phyloP scores from a whole-genome alignment of 345 rosid genomes.

The Odontarrhena argentea region DNA sequence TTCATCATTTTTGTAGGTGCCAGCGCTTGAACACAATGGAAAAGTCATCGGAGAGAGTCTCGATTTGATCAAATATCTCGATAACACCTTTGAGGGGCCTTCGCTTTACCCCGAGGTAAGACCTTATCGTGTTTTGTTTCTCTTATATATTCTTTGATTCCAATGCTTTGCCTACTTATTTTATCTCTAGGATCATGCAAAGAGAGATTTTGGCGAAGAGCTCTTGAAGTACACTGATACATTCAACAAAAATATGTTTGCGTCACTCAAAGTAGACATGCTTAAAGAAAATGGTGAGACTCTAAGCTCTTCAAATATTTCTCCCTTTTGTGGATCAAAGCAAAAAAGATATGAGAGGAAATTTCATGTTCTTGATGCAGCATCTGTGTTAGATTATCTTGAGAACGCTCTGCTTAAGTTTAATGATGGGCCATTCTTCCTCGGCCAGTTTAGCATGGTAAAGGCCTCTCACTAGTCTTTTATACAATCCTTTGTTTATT shows the following conservation, averaged over 20 bases:
- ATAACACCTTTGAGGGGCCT: constrained; percentile 85
- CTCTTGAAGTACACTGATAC: constrained; percentile 58
- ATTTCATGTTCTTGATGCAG: constrained; percentile 44
- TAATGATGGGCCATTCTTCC: constrained; percentile 88
- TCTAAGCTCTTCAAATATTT: background rate
- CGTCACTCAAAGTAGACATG: constrained; percentile 67
- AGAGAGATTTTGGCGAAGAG: constrained; percentile 62
- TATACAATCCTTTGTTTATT: constrained; percentile 6
- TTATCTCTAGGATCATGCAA: constrained; percentile 65
- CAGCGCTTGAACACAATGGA: constrained; percentile 89
- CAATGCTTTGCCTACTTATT: constrained; percentile 6
- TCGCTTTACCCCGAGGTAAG: constrained; percentile 68
- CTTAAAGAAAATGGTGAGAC: constrained; percentile 59
- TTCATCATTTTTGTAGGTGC: constrained; percentile 54
- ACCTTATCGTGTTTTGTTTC: background rate
- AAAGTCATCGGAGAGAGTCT: constrained; percentile 90
- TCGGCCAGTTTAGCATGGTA: constrained; percentile 80
- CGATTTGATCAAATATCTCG: constrained; percentile 76
- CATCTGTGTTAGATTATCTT: constrained; percentile 66
- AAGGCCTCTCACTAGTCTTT: constrained; percentile 12
- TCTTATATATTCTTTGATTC: background rate
- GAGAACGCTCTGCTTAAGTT: constrained; percentile 68
- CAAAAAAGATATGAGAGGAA: background rate
- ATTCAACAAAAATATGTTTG: constrained; percentile 44
- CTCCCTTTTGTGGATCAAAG: background rate